Evolutionary conservation across 768 basidiomycete species (phyloP), one percentile per base, ranked within the genome.

Genomic region (Lactarius psammicola): DNA sequence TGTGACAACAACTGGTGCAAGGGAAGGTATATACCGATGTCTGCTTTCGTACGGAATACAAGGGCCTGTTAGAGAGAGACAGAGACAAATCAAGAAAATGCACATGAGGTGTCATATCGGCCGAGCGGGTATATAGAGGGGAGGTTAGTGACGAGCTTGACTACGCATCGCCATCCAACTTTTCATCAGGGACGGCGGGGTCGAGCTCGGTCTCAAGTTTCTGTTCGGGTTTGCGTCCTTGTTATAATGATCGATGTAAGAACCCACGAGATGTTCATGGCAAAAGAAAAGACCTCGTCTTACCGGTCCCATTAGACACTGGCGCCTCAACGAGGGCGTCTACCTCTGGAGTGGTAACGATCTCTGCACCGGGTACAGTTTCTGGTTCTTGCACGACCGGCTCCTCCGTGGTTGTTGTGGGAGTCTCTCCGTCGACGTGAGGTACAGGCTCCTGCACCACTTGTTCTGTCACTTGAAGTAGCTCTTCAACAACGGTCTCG

Each of bases 31-130:
- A 61, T 49, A 42, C 46, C 56, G 30, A 20, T 7, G 3, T 10
- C 17, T 49, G 55, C 34, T 56, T 61, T 46, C 31, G 46, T 49
- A 62, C n/a, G 31, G 62, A 51, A 58, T 62, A 62, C 55, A 66
- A 62, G 30, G 44, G 54, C 33, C 15, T 56, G 20, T 51, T 57
- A 36, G 7, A 49, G 30, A 5, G 51, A 57, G 31, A 3, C 51
- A 57, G 9, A 7, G 36, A 38, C 36, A 5, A 34, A 23, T 57
- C 36, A 56, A 62, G 8, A 33, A 42, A 28, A 51, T 17, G 36
- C 28, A 42, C 20, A 30, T 40, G 28, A 28, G 53, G 26, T 23
- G 44, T 9, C 20, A 46, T 46, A 46, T 46, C n/a, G 20, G 44
- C 44, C 20, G 9, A 46, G n/a, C 13, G 23, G 23, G 26, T 55